Evolutionary conservation across 2,329 filamentous ascomycete species (phyloP).

Genomic region (Xylaria sp.): DNA sequence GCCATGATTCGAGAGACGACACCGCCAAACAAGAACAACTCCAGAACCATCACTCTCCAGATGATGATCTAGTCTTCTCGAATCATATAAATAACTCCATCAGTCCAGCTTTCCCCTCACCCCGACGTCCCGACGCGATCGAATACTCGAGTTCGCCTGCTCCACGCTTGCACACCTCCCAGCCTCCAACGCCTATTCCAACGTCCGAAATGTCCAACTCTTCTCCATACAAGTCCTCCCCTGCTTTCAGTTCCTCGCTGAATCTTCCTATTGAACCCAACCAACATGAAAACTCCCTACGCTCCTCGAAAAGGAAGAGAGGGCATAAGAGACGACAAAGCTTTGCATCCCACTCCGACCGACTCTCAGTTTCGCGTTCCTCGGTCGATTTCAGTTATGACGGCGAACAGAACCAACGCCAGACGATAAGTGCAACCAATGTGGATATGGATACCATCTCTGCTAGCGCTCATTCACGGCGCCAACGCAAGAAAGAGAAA

Average conservation of each 20-base stretch:
- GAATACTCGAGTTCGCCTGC: slow-evolving; percentile 22
- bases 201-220: slow-evolving; percentile 22
- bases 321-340: slow-evolving; percentile 50
- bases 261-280: background rate
- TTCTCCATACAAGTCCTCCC: slow-evolving; percentile 7
- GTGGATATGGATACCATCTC: background rate
- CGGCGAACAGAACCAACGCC: slow-evolving; percentile 10
- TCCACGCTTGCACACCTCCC: slow-evolving; percentile 4
- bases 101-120: slow-evolving; percentile 5
- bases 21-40: background rate
- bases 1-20: slow-evolving; percentile 1
- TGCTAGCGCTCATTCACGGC: background rate
- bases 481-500: slow-evolving; percentile 31
- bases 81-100: slow-evolving; percentile 30
- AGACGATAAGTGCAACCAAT: background rate
- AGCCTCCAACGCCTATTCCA: slow-evolving; percentile 7
- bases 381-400: slow-evolving; percentile 14
- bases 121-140: background rate
- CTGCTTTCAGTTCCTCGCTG: slow-evolving; percentile 2
- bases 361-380: slow-evolving; percentile 7
- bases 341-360: slow-evolving; percentile 15
- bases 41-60: background rate
- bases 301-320: slow-evolving; percentile 44
- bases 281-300: background rate
- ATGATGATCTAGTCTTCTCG: slow-evolving; percentile 28